Conservation (phyloP, 2,329 filamentous ascomycete species). For the Myriosclerotinia curreyana region DNA sequence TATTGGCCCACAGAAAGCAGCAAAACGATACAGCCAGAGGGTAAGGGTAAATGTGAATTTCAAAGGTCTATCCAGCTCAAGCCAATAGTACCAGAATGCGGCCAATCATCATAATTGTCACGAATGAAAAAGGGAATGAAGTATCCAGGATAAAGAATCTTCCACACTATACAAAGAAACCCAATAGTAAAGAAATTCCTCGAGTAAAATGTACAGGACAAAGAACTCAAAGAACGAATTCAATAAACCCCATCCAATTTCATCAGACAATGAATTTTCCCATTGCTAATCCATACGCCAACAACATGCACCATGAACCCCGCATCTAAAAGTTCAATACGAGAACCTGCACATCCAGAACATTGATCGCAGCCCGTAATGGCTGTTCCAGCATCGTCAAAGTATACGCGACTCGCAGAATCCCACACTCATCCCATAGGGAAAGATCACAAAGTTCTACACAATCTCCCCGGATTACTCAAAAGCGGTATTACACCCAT, state of each 20-base stretch:
- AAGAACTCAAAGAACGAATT: not conserved
- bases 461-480: not conserved
- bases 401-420: conserved; percentile 10
- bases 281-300: too few species aligned
- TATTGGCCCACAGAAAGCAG: too few species aligned
- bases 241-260: not conserved
- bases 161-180: not conserved
- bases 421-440: conserved; percentile 13
- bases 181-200: not conserved
- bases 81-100: too few species aligned
- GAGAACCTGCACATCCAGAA: not conserved
- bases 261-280: not conserved
- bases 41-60: too few species aligned
- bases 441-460: not conserved
- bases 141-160: not conserved
- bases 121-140: not conserved
- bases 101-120: too few species aligned
- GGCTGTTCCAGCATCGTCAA: not conserved
- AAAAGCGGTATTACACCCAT: conserved; percentile 18
- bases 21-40: too few species aligned
- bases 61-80: too few species aligned
- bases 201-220: not conserved
- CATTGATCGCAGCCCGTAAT: not conserved
- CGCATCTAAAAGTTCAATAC: not conserved
- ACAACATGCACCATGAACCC: too few species aligned